Evolutionary conservation across 1,284 basidiomycete genomes (phyloP).

Genomic region (Phlebopus sp.): DNA sequence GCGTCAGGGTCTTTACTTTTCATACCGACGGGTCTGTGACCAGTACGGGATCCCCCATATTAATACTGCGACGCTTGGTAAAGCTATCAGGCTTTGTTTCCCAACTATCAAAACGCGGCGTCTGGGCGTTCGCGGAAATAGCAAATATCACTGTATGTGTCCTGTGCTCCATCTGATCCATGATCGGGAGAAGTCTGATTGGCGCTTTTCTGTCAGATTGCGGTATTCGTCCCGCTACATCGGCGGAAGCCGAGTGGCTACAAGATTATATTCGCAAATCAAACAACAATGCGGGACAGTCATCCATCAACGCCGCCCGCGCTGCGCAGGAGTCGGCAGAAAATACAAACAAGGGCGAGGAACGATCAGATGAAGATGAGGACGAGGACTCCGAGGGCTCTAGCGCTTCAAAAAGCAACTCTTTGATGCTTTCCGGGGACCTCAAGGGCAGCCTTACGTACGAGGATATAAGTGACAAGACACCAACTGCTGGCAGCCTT

Average conservation of each 20-base stretch:
- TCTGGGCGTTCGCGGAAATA: slow-evolving; percentile 87
- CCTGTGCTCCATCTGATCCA: slow-evolving; percentile 24
- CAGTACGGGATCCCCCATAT: slow-evolving; percentile 88
- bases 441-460: slow-evolving; percentile 55
- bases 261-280: slow-evolving; percentile 88
- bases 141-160: slow-evolving; percentile 85
- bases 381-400: slow-evolving; percentile 78
- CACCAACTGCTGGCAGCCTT: slow-evolving; percentile 73
- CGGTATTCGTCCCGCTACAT: slow-evolving; percentile 83
- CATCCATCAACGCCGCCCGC: slow-evolving; percentile 67
- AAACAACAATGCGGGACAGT: slow-evolving; percentile 76
- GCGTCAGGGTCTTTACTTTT: slow-evolving; percentile 86
- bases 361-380: slow-evolving; percentile 76
- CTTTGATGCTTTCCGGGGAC: slow-evolving; percentile 61
- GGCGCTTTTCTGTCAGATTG: slow-evolving; percentile 60
- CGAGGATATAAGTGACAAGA: slow-evolving; percentile 74
- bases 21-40: slow-evolving; percentile 87
- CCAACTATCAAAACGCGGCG: slow-evolving; percentile 92
- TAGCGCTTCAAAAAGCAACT: slow-evolving; percentile 70
- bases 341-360: slow-evolving; percentile 51
- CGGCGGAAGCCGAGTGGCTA: slow-evolving; percentile 84
- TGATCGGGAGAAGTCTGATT: slow-evolving; percentile 34
- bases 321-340: slow-evolving; percentile 63
- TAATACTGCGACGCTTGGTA: slow-evolving; percentile 91
- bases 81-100: slow-evolving; percentile 89